A percentile compares a stretch with the other conserved stretches of the same genome.
Evolutionary conservation across 306 rosid species (phyloP).

Genomic region (Cyamopsis tetragonoloba): DNA sequence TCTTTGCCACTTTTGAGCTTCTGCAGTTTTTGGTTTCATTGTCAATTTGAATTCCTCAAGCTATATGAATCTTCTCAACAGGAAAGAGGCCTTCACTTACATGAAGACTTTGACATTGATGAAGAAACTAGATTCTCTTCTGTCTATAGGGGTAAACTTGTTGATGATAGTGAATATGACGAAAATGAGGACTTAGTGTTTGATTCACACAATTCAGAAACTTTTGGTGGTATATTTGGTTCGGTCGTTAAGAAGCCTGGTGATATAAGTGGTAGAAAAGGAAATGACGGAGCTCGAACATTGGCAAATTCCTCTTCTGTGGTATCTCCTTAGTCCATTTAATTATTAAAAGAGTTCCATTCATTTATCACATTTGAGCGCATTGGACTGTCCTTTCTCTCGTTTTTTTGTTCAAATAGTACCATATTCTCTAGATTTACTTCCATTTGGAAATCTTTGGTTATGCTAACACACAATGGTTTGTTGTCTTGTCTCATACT

Average conservation of each 20-base stretch:
- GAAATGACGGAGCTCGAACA: constrained; percentile 44
- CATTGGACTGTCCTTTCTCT: not conserved
- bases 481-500: constrained; percentile 4
- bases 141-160: constrained; percentile 63
- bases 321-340: constrained; percentile 43
- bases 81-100: constrained; percentile 78
- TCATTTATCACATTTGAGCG: not conserved
- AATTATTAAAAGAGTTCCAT: not conserved
- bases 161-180: constrained; percentile 67
- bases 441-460: constrained; percentile 1
- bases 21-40: not conserved
- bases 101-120: constrained; percentile 63
- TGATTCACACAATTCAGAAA: constrained; percentile 63
- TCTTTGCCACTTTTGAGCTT: not conserved
- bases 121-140: constrained; percentile 96
- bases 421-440: constrained; percentile 1
- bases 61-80: constrained; percentile 33
- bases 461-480: not conserved
- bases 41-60: not conserved
- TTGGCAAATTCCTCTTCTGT: constrained; percentile 41
- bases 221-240: constrained; percentile 59
- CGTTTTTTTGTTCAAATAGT: not conserved
- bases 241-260: constrained; percentile 36
- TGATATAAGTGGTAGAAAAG: constrained; percentile 44
- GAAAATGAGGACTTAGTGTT: constrained; percentile 54